Percentiles rank a stretch among this genome's conserved stretches.
These are phyloP conservation scores for Apiospora kogelbergensis DNA, from an alignment of 2,329 filamentous ascomycete species.

Conservation along the genomic window DNA sequence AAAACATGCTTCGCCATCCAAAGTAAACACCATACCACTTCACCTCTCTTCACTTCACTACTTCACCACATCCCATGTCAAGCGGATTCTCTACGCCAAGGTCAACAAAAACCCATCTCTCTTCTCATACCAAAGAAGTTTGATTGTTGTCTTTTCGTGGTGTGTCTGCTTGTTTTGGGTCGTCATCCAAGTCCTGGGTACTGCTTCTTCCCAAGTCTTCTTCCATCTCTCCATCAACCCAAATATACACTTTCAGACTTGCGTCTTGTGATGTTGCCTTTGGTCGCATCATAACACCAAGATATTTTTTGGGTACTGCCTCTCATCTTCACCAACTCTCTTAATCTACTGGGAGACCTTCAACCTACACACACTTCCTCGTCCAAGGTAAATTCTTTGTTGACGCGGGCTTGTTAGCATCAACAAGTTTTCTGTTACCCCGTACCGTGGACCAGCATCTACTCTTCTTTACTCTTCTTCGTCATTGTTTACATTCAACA, in stretches of 20 bases:
- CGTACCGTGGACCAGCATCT: background rate
- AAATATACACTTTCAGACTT: background rate
- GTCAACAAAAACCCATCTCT: background rate
- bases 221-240: background rate
- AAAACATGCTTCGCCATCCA: background rate
- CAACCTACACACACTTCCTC: background rate
- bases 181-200: background rate
- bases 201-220: background rate
- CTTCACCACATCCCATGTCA: background rate
- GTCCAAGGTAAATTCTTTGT: background rate
- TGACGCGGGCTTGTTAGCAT: background rate
- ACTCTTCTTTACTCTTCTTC: background rate
- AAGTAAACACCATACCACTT: background rate
- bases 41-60: background rate
- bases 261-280: background rate
- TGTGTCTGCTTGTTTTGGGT: background rate
- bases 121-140: background rate
- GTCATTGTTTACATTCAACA: background rate
- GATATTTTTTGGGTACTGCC: background rate
- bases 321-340: background rate
- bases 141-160: background rate
- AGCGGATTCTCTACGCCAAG: background rate
- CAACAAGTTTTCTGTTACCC: background rate
- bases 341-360: background rate
- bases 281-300: background rate